These are phyloP conservation scores for Peterozyma xylosa DNA, from an alignment of 805 yeast species.

Conservation along the genomic window DNA sequence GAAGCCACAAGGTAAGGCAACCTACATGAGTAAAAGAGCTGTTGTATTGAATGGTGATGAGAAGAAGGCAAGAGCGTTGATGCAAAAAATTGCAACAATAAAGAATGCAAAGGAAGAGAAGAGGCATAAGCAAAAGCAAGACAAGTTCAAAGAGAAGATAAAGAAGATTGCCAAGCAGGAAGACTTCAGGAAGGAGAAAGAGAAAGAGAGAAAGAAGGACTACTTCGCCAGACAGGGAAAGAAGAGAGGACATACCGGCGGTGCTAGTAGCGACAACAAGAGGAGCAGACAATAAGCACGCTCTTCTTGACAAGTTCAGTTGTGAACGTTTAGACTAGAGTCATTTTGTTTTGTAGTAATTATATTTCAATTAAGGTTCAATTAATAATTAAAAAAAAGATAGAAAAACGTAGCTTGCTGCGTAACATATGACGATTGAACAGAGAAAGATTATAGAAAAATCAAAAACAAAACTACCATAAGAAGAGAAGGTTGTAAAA, in stretches of 20 bases:
- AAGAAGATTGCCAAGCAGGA: constrained; percentile 72
- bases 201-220: constrained; percentile 80
- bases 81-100: constrained; percentile 80
- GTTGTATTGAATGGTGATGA: constrained; percentile 90
- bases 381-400: no score
- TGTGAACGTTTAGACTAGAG: background rate
- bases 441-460: background rate
- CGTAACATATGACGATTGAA: background rate
- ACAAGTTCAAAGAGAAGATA: constrained; percentile 65
- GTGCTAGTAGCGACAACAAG: constrained; percentile 20
- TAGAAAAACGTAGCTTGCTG: no score
- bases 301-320: no score
- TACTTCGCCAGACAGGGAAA: constrained; percentile 67
- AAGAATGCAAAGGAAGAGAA: constrained; percentile 80
- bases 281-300: constrained; percentile 6
- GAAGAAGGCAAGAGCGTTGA: constrained; percentile 83
- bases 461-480: constrained; percentile 1
- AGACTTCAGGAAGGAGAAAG: constrained; percentile 64
- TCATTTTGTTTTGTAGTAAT: background rate
- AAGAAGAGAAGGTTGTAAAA: background rate
- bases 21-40: constrained; percentile 84
- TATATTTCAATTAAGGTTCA: no score
- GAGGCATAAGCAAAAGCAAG: constrained; percentile 65
- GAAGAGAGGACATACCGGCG: constrained; percentile 37
- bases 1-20: constrained; percentile 79